Conservation (phyloP, 768 basidiomycete species). For the Ramaria rubella region DNA sequence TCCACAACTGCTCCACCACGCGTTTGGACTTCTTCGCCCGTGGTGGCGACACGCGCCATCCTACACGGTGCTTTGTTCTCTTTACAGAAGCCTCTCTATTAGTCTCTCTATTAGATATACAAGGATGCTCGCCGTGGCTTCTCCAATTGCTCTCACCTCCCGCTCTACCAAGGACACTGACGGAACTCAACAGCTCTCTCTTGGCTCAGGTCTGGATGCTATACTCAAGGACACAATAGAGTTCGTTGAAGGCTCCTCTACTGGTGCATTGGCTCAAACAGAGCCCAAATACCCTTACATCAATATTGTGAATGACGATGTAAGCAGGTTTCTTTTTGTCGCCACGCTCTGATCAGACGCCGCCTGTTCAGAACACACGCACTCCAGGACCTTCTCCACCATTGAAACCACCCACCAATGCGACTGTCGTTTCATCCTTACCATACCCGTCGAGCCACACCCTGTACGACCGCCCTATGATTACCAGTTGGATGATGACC, state of each 20-base stretch:
- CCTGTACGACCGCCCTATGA: conserved; percentile 49
- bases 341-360: not conserved
- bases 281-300: conserved; percentile 80
- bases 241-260: conserved; percentile 79
- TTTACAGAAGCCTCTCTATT: not conserved
- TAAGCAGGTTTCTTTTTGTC: not conserved
- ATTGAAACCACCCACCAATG: conserved; percentile 23
- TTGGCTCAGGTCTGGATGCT: conserved; percentile 44
- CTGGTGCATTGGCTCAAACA: conserved; percentile 61
- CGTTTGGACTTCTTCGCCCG: too few relatives aligned
- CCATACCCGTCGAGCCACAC: conserved; percentile 26
- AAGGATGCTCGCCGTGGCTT: conserved; percentile 12
- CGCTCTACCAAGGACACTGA: conserved; percentile 21
- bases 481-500: conserved; percentile 53
- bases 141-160: not conserved
- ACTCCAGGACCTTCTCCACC: conserved; percentile 22
- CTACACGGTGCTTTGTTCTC: not conserved
- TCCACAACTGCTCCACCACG: too few relatives aligned
- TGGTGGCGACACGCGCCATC: not conserved
- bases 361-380: conserved; percentile 17
- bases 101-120: not conserved
- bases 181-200: conserved; percentile 70
- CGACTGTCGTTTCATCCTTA: conserved; percentile 14
- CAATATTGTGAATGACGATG: conserved; percentile 43
- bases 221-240: conserved; percentile 39